Conservation (phyloP, 2,329 filamentous ascomycete species). For the Alternaria hordeiaustralica region DNA sequence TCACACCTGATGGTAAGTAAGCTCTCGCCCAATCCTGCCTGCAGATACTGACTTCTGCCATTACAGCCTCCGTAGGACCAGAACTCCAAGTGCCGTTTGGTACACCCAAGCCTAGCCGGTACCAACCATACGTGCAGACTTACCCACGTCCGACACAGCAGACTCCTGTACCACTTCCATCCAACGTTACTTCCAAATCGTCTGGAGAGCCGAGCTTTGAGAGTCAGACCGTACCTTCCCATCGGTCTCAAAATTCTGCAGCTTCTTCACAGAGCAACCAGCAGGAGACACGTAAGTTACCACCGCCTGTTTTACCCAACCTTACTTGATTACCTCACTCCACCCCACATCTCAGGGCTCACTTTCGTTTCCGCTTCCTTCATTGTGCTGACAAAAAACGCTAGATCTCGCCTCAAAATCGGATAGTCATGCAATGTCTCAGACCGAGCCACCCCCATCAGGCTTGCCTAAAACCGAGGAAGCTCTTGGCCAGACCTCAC, state of each 20-base stretch:
- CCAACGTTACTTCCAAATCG: background rate
- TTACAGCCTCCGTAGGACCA: background rate
- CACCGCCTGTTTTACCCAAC: background rate
- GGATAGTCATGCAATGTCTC: background rate
- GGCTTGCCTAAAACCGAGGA: background rate
- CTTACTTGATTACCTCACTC: background rate
- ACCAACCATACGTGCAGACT: background rate
- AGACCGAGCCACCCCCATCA: background rate
- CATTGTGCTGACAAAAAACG: background rate
- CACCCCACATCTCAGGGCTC: background rate
- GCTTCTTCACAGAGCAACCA: background rate
- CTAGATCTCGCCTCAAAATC: background rate
- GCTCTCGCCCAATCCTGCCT: background rate
- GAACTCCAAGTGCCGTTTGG: constrained; percentile 11
- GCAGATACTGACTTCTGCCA: background rate
- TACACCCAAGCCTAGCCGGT: background rate
- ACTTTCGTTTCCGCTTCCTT: background rate
- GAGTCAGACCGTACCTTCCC: background rate
- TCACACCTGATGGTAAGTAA: constrained; percentile 1
- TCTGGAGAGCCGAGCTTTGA: background rate
- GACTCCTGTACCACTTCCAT: background rate
- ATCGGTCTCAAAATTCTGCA: background rate
- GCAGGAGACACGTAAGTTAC: background rate
- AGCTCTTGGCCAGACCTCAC: background rate
- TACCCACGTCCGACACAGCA: constrained; percentile 2